Evolutionary conservation across 257 asterid species (phyloP).

Genomic region (Lavandula angustifolia): DNA sequence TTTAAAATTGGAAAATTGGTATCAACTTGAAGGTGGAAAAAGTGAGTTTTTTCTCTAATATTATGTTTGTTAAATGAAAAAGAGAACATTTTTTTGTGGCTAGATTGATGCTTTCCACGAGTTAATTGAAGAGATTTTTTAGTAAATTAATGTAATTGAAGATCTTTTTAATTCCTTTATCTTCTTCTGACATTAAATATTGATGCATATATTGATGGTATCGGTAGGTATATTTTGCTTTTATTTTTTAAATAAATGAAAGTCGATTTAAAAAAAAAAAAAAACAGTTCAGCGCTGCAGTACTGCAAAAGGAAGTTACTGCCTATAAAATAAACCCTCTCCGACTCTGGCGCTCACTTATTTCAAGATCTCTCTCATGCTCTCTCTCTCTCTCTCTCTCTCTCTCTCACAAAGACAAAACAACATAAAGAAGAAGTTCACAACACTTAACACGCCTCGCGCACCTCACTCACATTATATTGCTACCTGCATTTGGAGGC

Average conservation of each 20-base stretch:
- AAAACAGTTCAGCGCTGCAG: not conserved
- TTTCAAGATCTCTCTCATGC: constrained; percentile 33
- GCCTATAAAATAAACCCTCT: constrained; percentile 20
- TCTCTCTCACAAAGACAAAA: constrained; percentile 23
- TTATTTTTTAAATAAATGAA: not conserved
- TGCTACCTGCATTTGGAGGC: constrained; percentile 24
- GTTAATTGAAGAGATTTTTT: too few relatives aligned
- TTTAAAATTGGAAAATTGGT: too few relatives aligned
- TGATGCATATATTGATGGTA: not conserved
- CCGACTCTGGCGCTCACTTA: constrained; percentile 35
- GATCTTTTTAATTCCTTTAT: not conserved
- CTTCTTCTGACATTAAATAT: not conserved
- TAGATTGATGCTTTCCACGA: too few relatives aligned
- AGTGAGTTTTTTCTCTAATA: too few relatives aligned
- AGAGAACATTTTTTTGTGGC: too few relatives aligned
- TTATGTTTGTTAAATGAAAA: too few relatives aligned
- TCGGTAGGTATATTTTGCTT: not conserved
- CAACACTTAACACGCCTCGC: constrained; percentile 16
- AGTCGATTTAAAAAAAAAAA: constrained; percentile 1
- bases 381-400: constrained; percentile 25
- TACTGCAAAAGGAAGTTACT: not conserved
- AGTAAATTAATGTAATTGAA: too few relatives aligned
- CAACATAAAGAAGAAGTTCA: constrained; percentile 9
- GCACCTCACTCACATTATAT: constrained; percentile 23
- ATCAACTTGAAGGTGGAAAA: too few relatives aligned